These are phyloP conservation scores for Termitomyces sp. DNA, from an alignment of 768 basidiomycete genomes.

Conservation along the genomic window DNA sequence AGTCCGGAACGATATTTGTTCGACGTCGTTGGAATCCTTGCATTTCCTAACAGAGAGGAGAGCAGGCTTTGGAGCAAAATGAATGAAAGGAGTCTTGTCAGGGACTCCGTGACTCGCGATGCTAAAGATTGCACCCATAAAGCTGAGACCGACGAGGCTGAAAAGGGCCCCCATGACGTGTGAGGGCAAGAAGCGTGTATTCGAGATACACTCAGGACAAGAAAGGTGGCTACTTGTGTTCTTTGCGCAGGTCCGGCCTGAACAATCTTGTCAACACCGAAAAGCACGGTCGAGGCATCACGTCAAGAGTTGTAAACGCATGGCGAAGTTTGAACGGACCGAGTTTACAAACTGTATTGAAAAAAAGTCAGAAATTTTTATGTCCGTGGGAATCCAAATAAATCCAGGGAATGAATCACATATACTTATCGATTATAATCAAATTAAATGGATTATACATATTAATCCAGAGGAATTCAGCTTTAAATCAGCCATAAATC, in stretches of 20 bases:
- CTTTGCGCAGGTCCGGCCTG: slow-evolving; percentile 13
- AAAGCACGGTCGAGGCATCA: too few relatives aligned
- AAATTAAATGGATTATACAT: too few relatives aligned
- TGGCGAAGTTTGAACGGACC: neutral
- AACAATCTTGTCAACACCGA: neutral
- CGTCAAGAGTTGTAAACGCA: too few relatives aligned
- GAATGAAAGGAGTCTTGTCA: slow-evolving; percentile 25
- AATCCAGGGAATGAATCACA: too few relatives aligned
- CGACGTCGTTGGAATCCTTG: slow-evolving; percentile 26
- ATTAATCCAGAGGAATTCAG: too few relatives aligned
- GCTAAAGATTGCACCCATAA: slow-evolving; percentile 34
- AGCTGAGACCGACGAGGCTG: slow-evolving; percentile 23
- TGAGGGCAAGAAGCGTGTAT: neutral
- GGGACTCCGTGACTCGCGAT: slow-evolving; percentile 14
- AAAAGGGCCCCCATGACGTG: slow-evolving; percentile 25
- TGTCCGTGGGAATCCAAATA: too few relatives aligned
- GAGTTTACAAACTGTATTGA: too few relatives aligned
- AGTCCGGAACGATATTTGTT: slow-evolving; percentile 34
- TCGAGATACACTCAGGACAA: neutral
- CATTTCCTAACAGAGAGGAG: slow-evolving; percentile 29
- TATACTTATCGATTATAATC: too few relatives aligned
- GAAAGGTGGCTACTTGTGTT: neutral
- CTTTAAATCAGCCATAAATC: too few relatives aligned
- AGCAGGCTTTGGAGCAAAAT: slow-evolving; percentile 38
- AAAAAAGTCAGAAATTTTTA: too few relatives aligned